Conservation (phyloP, 345 rosid species). For the Psidium guajava region DNA sequence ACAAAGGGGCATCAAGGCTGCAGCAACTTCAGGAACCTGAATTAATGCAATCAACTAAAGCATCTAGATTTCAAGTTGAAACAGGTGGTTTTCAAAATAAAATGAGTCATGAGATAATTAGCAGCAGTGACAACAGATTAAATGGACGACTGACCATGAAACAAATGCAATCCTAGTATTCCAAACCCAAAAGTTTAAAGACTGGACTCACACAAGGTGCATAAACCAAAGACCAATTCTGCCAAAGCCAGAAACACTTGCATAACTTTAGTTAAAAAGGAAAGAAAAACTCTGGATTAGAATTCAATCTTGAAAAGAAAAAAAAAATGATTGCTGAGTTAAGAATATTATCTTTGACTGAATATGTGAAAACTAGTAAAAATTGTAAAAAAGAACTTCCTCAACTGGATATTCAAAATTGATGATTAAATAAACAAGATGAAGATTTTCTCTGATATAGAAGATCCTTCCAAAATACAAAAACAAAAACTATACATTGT, state of each 20-base stretch:
- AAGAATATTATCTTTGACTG: neutral
- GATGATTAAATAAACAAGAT: neutral
- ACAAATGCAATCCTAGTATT: neutral
- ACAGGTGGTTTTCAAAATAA: neutral
- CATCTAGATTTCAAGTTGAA: neutral
- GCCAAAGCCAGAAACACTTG: neutral
- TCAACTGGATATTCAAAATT: neutral
- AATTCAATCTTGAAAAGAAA: neutral
- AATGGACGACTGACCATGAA: neutral
- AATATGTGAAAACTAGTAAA: neutral
- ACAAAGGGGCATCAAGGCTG: slow-evolving; percentile 57
- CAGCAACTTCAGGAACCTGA: slow-evolving; percentile 68
- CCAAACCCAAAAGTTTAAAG: neutral
- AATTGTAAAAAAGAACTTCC: neutral
- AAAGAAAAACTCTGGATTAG: neutral
- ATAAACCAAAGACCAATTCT: neutral
- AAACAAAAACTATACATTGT: neutral
- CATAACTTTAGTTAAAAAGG: neutral
- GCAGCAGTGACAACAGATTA: neutral
- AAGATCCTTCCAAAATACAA: neutral
- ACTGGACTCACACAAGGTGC: neutral
- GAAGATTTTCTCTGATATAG: neutral
- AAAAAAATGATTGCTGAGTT: neutral
- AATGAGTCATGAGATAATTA: neutral
- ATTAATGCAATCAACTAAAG: neutral